These are phyloP conservation scores for Miamiensis avidus DNA, from an alignment of 169 alveolate genomes.

Conservation along the genomic window DNA sequence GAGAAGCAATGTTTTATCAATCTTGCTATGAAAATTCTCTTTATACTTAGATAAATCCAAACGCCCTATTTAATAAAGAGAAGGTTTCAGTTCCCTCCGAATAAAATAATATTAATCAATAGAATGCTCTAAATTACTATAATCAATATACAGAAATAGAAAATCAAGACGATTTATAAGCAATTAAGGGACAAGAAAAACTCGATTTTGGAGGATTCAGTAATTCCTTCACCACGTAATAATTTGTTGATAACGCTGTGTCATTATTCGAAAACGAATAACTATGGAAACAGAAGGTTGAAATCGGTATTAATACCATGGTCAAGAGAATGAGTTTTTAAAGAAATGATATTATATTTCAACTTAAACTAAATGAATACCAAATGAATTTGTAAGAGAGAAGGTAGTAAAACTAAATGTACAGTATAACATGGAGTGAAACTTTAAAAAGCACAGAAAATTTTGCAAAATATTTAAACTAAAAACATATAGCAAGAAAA, in stretches of 20 bases:
- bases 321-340: slow-evolving; percentile 38
- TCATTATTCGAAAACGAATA: slow-evolving; percentile 21
- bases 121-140: background rate
- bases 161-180: slow-evolving; percentile 12
- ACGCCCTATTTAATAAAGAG: background rate
- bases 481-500: background rate
- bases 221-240: slow-evolving; percentile 16
- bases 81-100: background rate
- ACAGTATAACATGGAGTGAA: slow-evolving; percentile 44
- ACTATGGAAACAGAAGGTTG: slow-evolving; percentile 15
- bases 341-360: slow-evolving; percentile 20
- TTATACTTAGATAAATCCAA: slow-evolving; percentile 22
- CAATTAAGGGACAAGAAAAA: slow-evolving; percentile 9
- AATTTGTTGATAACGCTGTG: slow-evolving; percentile 28
- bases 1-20: slow-evolving; percentile 40
- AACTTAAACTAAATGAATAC: slow-evolving; percentile 1
- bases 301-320: slow-evolving; percentile 10
- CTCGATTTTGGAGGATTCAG: slow-evolving; percentile 36
- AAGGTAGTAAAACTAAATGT: slow-evolving; percentile 22
- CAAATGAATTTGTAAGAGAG: slow-evolving; percentile 1
- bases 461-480: slow-evolving; percentile 47
- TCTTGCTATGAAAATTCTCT: slow-evolving; percentile 3
- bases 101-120: background rate
- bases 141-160: background rate
- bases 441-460: slow-evolving; percentile 28